Percentiles rank a stretch among this genome's conserved stretches.
These are phyloP conservation scores for Mycena crocata DNA, from an alignment of 768 basidiomycete genomes.

Conservation along the genomic window DNA sequence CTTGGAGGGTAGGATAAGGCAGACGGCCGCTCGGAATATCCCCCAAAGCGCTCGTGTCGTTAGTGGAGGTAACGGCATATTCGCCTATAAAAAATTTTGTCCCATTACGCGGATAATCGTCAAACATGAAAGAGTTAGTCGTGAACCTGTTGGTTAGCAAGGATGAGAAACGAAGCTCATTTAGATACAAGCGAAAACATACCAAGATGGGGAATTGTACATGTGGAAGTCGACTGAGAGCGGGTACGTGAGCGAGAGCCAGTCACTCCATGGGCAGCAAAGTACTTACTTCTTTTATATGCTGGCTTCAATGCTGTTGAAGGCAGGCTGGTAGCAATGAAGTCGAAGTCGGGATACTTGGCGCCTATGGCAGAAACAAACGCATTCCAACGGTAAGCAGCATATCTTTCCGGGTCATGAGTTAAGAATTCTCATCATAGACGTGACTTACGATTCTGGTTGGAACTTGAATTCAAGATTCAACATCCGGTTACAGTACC, in stretches of 20 bases:
- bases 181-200: neutral
- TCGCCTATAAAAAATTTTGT: conserved; percentile 69
- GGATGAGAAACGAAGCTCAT: neutral
- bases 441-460: conserved; percentile 39
- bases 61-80: conserved; percentile 60
- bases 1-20: conserved; percentile 48
- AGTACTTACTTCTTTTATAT: conserved; percentile 49
- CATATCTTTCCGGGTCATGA: conserved; percentile 54
- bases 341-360: conserved; percentile 49
- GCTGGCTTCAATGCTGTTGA: conserved; percentile 55
- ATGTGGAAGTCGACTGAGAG: conserved; percentile 63
- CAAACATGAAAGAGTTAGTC: conserved; percentile 63
- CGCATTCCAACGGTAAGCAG: conserved; percentile 45
- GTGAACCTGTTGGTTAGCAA: conserved; percentile 51
- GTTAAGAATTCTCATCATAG: conserved; percentile 24
- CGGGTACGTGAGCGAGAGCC: neutral
- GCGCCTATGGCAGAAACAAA: conserved; percentile 37
- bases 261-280: neutral
- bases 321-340: conserved; percentile 60
- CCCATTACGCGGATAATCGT: conserved; percentile 63
- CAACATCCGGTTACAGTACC: neutral
- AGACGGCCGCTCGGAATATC: conserved; percentile 44
- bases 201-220: conserved; percentile 58
- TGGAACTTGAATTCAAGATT: conserved; percentile 36
- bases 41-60: conserved; percentile 43